phyloP scores from a whole-genome alignment of 1,284 basidiomycete genomes.

The Athelia sp. region DNA sequence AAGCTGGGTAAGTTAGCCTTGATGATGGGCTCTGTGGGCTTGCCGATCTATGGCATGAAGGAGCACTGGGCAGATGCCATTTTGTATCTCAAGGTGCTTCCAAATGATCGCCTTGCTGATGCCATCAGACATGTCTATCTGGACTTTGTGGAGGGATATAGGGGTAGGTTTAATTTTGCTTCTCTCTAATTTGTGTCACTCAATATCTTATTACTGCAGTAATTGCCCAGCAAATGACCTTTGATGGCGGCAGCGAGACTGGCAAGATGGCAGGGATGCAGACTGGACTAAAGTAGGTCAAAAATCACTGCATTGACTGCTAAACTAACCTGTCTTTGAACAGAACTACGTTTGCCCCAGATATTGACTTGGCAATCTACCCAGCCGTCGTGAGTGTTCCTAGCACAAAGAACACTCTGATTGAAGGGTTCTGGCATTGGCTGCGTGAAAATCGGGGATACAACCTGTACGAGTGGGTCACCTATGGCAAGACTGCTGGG shows the following conservation, averaged over 20 bases:
- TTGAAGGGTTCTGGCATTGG: conserved; percentile 6
- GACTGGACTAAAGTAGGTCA: too few relatives aligned
- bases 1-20: conserved; percentile 20
- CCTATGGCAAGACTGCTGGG: conserved; percentile 7
- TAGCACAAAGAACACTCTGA: conserved; percentile 8
- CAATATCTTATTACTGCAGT: too few relatives aligned
- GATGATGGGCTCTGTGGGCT: conserved; percentile 16
- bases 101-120: conserved; percentile 13
- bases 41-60: conserved; percentile 18
- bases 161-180: neutral
- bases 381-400: conserved; percentile 2
- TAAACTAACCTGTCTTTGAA: too few relatives aligned
- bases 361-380: neutral
- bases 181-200: too few relatives aligned
- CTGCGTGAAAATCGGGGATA: conserved; percentile 4
- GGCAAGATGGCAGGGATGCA: too few relatives aligned
- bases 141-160: neutral
- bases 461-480: conserved; percentile 3
- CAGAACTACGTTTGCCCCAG: neutral
- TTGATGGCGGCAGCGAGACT: too few relatives aligned
- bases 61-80: conserved; percentile 18
- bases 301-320: too few relatives aligned
- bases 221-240: conserved; percentile 6
- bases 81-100: conserved; percentile 12
- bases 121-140: conserved; percentile 20